A percentile compares a stretch with the other conserved stretches of the same genome.
These are phyloP conservation scores for Adansonia madagascariensis DNA, from an alignment of 441 rosid genomes.

Conservation along the genomic window DNA sequence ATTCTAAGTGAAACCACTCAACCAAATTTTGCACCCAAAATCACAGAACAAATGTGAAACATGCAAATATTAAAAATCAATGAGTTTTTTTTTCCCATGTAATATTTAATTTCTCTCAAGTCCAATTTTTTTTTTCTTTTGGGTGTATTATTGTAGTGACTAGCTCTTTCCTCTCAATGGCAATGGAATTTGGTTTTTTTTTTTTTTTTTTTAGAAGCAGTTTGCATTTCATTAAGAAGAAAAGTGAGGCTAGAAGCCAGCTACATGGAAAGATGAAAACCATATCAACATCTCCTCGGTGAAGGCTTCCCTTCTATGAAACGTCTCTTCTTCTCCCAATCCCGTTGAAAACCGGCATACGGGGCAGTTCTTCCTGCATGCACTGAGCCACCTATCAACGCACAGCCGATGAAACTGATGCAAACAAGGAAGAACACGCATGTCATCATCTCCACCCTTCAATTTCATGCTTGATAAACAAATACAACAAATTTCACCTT, in stretches of 20 bases:
- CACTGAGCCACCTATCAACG: conserved; percentile 53
- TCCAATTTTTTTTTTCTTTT: too few species aligned
- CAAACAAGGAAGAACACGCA: conserved; percentile 51
- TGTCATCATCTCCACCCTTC: conserved; percentile 35
- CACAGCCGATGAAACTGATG: conserved; percentile 56
- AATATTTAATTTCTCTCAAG: too few species aligned
- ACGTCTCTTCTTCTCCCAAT: background rate
- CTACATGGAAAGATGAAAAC: conserved; percentile 73
- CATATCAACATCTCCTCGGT: conserved; percentile 69
- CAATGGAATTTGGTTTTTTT: too few species aligned
- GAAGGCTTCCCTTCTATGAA: conserved; percentile 39
- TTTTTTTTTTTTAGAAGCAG: too few species aligned
- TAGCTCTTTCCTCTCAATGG: too few species aligned
- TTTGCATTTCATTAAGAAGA: conserved; percentile 4
- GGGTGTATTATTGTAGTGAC: too few species aligned
- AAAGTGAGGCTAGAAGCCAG: conserved; percentile 42
- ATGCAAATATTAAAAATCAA: too few species aligned
- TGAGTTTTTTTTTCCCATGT: too few species aligned
- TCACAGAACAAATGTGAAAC: too few species aligned
- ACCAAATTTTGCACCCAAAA: too few species aligned
- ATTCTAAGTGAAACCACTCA: too few species aligned
- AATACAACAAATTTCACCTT: conserved; percentile 26
- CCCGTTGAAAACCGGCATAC: conserved; percentile 45
- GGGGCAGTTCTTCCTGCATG: conserved; percentile 53
- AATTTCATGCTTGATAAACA: conserved; percentile 47